phyloP scores from a whole-genome alignment of 73 alveolate genomes.

The Paramecium sonneborni region DNA sequence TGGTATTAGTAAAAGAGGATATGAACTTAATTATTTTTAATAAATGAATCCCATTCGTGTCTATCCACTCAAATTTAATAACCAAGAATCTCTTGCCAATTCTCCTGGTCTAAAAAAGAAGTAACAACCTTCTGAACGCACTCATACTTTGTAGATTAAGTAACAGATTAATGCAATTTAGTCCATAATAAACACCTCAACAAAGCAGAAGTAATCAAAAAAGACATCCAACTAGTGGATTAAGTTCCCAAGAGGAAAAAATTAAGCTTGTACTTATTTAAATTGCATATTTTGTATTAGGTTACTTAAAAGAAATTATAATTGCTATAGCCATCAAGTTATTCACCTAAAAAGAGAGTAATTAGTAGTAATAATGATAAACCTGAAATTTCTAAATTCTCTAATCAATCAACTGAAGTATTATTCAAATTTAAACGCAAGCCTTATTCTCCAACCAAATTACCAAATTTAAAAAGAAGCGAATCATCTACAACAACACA shows the following conservation, averaged over 20 bases:
- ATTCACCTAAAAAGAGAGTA: conserved; percentile 55
- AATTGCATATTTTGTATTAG: background rate
- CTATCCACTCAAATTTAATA: conserved; percentile 34
- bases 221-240: background rate
- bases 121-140: conserved; percentile 35
- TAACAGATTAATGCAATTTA: background rate
- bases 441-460: conserved; percentile 45
- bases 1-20: conserved; percentile 58
- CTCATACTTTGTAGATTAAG: background rate
- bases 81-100: background rate
- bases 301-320: conserved; percentile 46
- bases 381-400: background rate
- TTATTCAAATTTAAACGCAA: background rate
- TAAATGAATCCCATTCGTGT: conserved; percentile 50
- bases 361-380: background rate
- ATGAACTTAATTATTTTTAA: background rate
- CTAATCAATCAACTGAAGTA: background rate
- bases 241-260: background rate
- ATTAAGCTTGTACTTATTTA: background rate
- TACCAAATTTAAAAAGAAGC: conserved; percentile 36
- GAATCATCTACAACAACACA: conserved; percentile 18
- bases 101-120: conserved; percentile 14
- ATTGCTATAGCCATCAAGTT: conserved; percentile 8
- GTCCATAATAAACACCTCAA: background rate
- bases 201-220: conserved; percentile 21